A percentile compares a stretch with the other conserved stretches of the same genome.
Evolutionary conservation across 2,329 filamentous ascomycete genomes (phyloP).

Genomic region (Stachybotrys echinatus): DNA sequence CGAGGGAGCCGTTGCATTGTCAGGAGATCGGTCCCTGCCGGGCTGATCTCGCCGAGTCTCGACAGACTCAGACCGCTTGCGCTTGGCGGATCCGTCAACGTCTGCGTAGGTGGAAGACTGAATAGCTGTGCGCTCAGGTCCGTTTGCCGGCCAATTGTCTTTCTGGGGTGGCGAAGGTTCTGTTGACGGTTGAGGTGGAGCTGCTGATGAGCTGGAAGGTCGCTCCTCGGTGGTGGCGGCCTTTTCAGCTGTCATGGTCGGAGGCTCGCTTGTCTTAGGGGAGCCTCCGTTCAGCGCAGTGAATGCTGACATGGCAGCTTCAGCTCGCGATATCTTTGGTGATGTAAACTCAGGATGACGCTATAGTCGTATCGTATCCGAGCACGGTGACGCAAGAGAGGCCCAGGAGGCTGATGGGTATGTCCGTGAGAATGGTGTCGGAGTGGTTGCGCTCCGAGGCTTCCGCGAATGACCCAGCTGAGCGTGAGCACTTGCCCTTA

Average conservation of each 20-base stretch:
- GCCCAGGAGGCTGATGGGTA: background rate
- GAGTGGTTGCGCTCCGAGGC: background rate
- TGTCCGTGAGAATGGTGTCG: background rate
- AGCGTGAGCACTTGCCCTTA: background rate
- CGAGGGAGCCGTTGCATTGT: conserved; percentile 20
- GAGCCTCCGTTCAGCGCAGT: conserved; percentile 47
- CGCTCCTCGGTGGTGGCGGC: conserved; percentile 27
- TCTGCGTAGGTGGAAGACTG: conserved; percentile 35
- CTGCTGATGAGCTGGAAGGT: conserved; percentile 15
- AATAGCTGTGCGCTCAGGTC: conserved; percentile 35
- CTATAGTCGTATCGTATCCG: background rate
- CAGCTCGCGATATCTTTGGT: background rate
- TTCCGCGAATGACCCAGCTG: background rate
- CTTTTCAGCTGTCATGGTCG: conserved; percentile 22
- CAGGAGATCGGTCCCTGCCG: conserved; percentile 27
- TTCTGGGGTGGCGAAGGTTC: conserved; percentile 16
- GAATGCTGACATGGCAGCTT: conserved; percentile 41
- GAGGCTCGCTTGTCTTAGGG: conserved; percentile 34
- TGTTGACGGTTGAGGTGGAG: conserved; percentile 17
- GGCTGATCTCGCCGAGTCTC: conserved; percentile 38
- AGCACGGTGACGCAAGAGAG: background rate
- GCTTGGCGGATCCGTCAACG: conserved; percentile 51
- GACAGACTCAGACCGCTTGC: conserved; percentile 64
- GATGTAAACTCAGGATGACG: background rate
- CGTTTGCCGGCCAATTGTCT: conserved; percentile 36